A percentile compares a stretch with the other conserved stretches of the same genome.
Conservation (phyloP, 179 eudicot species). For the Spinacia oleracea region DNA sequence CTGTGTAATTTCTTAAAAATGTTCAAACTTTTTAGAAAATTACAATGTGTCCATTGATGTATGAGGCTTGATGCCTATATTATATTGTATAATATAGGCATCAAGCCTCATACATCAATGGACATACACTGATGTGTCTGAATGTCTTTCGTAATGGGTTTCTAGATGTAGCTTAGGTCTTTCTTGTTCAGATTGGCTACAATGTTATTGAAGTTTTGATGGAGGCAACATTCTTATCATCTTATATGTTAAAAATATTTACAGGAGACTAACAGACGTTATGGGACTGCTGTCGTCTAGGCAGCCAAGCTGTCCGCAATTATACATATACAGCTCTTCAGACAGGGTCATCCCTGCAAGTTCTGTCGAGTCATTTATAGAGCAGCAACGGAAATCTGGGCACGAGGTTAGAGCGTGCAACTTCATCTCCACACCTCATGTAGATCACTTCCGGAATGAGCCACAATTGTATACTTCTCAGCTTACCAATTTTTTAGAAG, state of each 20-base stretch:
- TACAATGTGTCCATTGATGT: neutral
- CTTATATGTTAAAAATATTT: neutral
- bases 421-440: slow-evolving; percentile 89
- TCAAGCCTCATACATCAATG: neutral
- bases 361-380: slow-evolving; percentile 79
- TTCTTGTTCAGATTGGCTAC: neutral
- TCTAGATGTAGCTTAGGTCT: neutral
- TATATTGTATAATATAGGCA: no score
- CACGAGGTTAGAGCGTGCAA: slow-evolving; percentile 86
- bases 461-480: slow-evolving; percentile 78
- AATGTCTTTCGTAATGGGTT: neutral
- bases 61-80: slow-evolving; percentile 3
- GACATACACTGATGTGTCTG: neutral
- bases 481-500: slow-evolving; percentile 80
- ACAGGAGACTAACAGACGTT: slow-evolving; percentile 87
- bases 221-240: slow-evolving; percentile 11
- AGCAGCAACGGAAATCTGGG: slow-evolving; percentile 68
- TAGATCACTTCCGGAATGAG: slow-evolving; percentile 89
- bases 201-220: neutral
- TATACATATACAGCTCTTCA: slow-evolving; percentile 90
- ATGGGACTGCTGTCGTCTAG: slow-evolving; percentile 55
- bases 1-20: neutral
- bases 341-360: slow-evolving; percentile 83
- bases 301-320: slow-evolving; percentile 89
- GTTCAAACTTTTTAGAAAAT: neutral